Base-by-base conservation (phyloP, 2,329 filamentous ascomycete species). In the Teratosphaeriaceae sp. region DNA sequence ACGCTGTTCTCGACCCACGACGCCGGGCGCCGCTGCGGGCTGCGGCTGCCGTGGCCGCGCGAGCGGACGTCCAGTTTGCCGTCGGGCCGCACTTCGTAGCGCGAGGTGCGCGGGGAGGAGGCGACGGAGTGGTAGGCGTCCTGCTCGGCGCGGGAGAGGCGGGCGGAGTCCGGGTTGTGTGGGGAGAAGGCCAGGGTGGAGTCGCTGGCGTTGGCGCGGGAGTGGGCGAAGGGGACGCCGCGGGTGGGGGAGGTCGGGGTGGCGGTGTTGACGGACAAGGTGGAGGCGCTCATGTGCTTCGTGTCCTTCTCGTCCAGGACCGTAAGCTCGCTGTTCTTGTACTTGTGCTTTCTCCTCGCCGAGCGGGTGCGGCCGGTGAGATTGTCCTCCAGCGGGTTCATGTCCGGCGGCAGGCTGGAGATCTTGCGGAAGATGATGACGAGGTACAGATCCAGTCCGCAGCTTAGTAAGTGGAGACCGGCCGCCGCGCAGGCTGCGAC, bases 361-460 rank as follows among this genome's bases (percentile, higher is more conserved):
- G 18, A 38, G 40, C 8, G 16, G 11, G 22, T n/a, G 5, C 48
- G 29, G 9, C 86, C 81, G 1, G 88, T 96, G 45, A 94, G 69
- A 56, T 90, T 82, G 52, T 85, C 80, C 61, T 96, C 89, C 12
- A 97, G 73, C 1, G 90, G 90, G 61, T 97, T 97, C 85, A 95
- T 88, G 59, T 97, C 90, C 0, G 90, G 89, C 5, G 90, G 90
- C 62, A 96, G 75, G 16, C 75, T 72, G 4, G 81, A 74, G 56
- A 97, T 96, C 58, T 85, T 84, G 30, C 82, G 79, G 77, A 96
- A 97, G 53, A 84, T 78, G 40, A 85, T 62, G 13, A 80, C 79
- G 20, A 97, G 72, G 67, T 84, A 96, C 23, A 86, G 61, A 4
- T 86, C 86, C 26, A 94, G 69, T 15, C 71, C 64, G 1, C 92